These are phyloP conservation scores for Microsporum audouinii DNA, from an alignment of 2,329 filamentous ascomycete species.

Conservation along the genomic window DNA sequence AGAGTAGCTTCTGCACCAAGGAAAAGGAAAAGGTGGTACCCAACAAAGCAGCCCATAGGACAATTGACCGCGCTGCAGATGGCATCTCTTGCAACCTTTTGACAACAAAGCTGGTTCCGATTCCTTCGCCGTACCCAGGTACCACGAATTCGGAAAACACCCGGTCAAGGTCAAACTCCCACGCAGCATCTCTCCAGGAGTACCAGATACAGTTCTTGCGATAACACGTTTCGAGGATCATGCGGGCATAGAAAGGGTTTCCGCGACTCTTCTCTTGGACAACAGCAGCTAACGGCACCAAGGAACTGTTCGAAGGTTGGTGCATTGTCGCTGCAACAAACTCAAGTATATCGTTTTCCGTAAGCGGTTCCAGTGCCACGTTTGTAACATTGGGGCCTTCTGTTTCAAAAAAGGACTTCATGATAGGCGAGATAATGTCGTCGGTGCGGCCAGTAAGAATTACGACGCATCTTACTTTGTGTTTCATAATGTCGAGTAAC, in stretches of 20 bases:
- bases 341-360: constrained; percentile 65
- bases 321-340: constrained; percentile 77
- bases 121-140: constrained; percentile 63
- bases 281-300: constrained; percentile 67
- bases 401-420: constrained; percentile 32
- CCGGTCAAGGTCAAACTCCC: constrained; percentile 75
- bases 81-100: constrained; percentile 68
- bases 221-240: constrained; percentile 80
- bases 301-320: constrained; percentile 54
- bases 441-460: constrained; percentile 65
- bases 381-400: constrained; percentile 52
- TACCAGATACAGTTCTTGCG: constrained; percentile 84
- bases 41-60: constrained; percentile 77
- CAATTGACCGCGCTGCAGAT: constrained; percentile 58
- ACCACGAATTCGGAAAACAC: constrained; percentile 77
- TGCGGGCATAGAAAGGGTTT: constrained; percentile 81
- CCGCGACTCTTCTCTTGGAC: constrained; percentile 81
- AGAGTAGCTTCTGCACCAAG: constrained; percentile 64
- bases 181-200: constrained; percentile 68
- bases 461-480: constrained; percentile 69
- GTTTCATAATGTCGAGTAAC: constrained; percentile 65
- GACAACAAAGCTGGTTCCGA: constrained; percentile 73
- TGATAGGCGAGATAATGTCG: constrained; percentile 43
- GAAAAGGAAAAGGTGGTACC: constrained; percentile 76
- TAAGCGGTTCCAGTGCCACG: constrained; percentile 61